Evolutionary conservation across 139 green algal species (phyloP).

Genomic region (Coelastrella sp.): DNA sequence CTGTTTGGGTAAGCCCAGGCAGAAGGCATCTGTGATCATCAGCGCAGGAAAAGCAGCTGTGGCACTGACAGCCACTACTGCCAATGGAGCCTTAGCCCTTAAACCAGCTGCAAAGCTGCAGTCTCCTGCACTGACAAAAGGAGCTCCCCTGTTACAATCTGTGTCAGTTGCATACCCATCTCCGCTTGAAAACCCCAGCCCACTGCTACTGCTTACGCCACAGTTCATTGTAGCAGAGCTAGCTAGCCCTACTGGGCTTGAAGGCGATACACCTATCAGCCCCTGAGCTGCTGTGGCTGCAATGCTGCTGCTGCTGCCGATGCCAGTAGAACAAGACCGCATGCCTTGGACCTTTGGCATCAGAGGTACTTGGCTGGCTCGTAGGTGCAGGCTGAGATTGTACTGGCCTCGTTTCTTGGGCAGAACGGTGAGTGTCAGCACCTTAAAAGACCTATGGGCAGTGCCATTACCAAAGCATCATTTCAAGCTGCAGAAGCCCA

Average conservation of each 20-base stretch:
- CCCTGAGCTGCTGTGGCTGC: conserved; percentile 1
- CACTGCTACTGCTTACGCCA: neutral
- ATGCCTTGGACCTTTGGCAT: neutral
- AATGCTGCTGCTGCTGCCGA: conserved; percentile 14
- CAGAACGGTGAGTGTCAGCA: conserved; percentile 65
- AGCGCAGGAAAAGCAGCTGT: conserved; percentile 59
- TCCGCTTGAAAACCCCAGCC: neutral
- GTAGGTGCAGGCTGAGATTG: conserved; percentile 55
- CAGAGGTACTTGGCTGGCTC: neutral
- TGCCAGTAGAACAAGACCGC: neutral
- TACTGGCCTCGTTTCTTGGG: conserved; percentile 67
- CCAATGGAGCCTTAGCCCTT: neutral
- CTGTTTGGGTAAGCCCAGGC: conserved; percentile 56
- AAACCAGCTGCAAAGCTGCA: neutral
- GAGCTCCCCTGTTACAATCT: neutral
- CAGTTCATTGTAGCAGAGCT: neutral
- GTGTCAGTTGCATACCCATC: no score
- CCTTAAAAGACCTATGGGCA: conserved; percentile 48
- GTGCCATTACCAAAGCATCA: no score
- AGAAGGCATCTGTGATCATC: conserved; percentile 60
- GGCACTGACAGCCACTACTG: conserved; percentile 37
- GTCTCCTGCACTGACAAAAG: neutral
- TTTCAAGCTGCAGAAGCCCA: no score
- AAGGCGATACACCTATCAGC: neutral
- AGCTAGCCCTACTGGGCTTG: neutral